phyloP scores from a whole-genome alignment of 148 eudicot genomes.

The Persicaria tinctoria region DNA sequence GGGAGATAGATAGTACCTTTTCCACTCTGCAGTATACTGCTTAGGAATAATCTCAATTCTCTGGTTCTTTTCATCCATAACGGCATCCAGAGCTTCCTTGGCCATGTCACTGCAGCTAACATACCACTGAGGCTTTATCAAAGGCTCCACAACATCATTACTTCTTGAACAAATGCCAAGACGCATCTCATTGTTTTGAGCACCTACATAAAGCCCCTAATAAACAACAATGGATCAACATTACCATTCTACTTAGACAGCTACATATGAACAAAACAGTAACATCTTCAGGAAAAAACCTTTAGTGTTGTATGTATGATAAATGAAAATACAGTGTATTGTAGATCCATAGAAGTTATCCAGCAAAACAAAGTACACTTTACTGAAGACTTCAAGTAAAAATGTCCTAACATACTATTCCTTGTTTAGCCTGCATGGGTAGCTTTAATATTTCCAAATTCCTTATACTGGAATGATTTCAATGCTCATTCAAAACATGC shows the following conservation, averaged over 20 bases:
- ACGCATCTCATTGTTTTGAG: constrained; percentile 80
- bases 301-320: not conserved
- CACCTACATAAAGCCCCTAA: constrained; percentile 85
- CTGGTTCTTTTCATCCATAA: constrained; percentile 37
- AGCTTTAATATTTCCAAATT: not conserved
- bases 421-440: not conserved
- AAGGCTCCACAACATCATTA: constrained; percentile 86
- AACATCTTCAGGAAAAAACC: not conserved
- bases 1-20: constrained; percentile 36
- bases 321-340: not conserved
- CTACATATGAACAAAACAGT: not conserved
- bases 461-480: not conserved
- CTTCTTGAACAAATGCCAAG: constrained; percentile 86
- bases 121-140: constrained; percentile 97
- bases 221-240: not conserved
- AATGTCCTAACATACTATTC: too few species aligned
- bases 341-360: not conserved
- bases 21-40: constrained; percentile 93
- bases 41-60: constrained; percentile 79
- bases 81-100: constrained; percentile 85
- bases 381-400: not conserved
- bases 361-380: not conserved
- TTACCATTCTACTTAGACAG: not conserved
- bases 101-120: constrained; percentile 77
- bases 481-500: not conserved